Evolutionary conservation across 345 rosid genomes (phyloP).

Genomic region (Rhodomyrtus tomentosa): DNA sequence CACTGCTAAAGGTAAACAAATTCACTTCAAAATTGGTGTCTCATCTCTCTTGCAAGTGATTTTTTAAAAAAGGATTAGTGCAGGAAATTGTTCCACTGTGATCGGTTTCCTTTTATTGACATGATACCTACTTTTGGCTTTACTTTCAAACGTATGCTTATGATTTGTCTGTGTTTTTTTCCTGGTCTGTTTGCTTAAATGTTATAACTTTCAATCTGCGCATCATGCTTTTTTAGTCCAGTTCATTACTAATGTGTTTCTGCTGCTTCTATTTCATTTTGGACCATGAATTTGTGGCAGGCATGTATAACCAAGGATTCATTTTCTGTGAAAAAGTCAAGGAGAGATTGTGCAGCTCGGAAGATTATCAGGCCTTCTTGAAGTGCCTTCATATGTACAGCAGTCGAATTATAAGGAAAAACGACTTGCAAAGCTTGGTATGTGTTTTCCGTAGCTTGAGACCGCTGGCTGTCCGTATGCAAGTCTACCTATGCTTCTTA

Average conservation of each 20-base stretch:
- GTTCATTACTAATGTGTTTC: background rate
- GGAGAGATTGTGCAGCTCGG: conserved; percentile 81
- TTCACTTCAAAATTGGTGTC: background rate
- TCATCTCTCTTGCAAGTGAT: background rate
- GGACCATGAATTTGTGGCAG: conserved; percentile 20
- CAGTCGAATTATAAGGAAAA: conserved; percentile 72
- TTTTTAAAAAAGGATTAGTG: background rate
- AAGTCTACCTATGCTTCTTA: background rate
- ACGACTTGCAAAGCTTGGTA: conserved; percentile 80
- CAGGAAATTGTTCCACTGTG: background rate
- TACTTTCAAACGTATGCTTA: background rate
- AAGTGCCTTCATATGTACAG: conserved; percentile 81
- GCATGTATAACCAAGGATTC: conserved; percentile 77
- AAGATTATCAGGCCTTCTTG: conserved; percentile 92
- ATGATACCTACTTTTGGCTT: background rate
- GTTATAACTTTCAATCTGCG: background rate
- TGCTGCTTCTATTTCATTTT: background rate
- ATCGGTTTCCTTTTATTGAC: background rate
- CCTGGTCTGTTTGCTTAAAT: background rate
- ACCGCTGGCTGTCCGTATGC: background rate
- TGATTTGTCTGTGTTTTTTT: background rate
- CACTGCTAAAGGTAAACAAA: background rate
- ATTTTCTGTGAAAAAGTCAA: conserved; percentile 88
- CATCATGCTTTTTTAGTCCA: background rate
- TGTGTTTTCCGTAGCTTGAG: conserved; percentile 1